A percentile compares a stretch with the other conserved stretches of the same genome.
Conservation (phyloP, 164 flowering plant genomes). For the Macadamia integrifolia region DNA sequence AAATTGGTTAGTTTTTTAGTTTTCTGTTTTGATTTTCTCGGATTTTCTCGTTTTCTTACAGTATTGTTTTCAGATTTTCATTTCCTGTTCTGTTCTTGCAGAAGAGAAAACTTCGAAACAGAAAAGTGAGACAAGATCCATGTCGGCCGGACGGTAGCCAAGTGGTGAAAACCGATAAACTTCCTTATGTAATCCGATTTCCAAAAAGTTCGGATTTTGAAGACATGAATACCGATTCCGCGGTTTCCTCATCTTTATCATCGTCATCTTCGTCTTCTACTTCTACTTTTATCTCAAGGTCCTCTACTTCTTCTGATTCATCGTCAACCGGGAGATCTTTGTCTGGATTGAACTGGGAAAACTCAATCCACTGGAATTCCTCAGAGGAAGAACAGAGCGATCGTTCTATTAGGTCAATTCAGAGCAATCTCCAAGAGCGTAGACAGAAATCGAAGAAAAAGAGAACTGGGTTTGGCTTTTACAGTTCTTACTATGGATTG, state of each 20-base stretch:
- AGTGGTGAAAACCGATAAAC: neutral
- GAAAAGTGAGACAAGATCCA: conserved; percentile 10
- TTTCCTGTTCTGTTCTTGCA: conserved; percentile 1
- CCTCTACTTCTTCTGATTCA: conserved; percentile 2
- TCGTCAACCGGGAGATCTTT: neutral
- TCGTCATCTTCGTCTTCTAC: neutral
- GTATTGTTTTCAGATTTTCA: neutral
- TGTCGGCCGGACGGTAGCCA: neutral
- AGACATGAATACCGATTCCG: neutral
- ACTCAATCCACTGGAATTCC: conserved; percentile 4
- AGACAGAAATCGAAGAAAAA: neutral
- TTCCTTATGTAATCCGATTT: neutral
- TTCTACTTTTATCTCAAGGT: neutral
- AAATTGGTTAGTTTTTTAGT: conserved; percentile 18
- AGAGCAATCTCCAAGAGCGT: neutral
- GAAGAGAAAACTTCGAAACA: conserved; percentile 16
- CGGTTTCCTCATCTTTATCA: neutral
- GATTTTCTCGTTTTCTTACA: neutral
- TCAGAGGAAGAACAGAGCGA: neutral
- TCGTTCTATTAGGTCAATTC: neutral
- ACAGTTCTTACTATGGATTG: conserved; percentile 1
- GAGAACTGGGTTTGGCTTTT: neutral
- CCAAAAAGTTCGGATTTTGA: neutral
- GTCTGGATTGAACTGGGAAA: neutral
- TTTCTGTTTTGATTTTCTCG: neutral